phyloP scores from a whole-genome alignment of 306 rosid species.

The Senna siamea region DNA sequence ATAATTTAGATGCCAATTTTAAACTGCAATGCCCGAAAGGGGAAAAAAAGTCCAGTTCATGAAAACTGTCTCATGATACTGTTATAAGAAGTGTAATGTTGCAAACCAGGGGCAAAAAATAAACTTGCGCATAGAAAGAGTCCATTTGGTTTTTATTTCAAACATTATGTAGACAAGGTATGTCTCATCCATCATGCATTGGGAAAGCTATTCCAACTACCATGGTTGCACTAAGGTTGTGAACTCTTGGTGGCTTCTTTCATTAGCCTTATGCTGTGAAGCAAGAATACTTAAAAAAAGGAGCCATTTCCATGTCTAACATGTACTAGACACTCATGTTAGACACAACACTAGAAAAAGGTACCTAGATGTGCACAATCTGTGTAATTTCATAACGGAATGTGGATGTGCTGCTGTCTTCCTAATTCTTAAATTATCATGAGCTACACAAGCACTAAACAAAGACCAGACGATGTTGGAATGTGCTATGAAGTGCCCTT shows the following conservation, averaged over 20 bases:
- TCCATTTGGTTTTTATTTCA: conserved; percentile 19
- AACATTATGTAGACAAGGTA: background rate
- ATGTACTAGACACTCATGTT: background rate
- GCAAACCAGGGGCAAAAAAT: background rate
- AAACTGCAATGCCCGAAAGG: too few relatives aligned
- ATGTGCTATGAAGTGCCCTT: too few relatives aligned
- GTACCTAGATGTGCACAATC: background rate
- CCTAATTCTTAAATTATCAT: too few relatives aligned
- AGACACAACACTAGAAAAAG: background rate
- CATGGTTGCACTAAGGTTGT: background rate
- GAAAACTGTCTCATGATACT: background rate
- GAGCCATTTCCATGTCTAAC: background rate
- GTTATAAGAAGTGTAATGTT: background rate
- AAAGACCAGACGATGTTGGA: too few relatives aligned
- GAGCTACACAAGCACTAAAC: too few relatives aligned
- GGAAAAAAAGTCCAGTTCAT: background rate
- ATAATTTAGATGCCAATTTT: too few relatives aligned
- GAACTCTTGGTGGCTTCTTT: background rate
- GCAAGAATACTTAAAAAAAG: background rate
- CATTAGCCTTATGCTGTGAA: background rate
- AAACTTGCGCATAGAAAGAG: too few relatives aligned
- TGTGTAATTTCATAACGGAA: background rate
- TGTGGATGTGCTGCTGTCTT: too few relatives aligned
- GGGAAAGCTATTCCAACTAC: background rate
- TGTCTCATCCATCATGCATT: background rate